Evolutionary conservation across 2,329 filamentous ascomycete species (phyloP).

Genomic region (Lecanosticta acicola): DNA sequence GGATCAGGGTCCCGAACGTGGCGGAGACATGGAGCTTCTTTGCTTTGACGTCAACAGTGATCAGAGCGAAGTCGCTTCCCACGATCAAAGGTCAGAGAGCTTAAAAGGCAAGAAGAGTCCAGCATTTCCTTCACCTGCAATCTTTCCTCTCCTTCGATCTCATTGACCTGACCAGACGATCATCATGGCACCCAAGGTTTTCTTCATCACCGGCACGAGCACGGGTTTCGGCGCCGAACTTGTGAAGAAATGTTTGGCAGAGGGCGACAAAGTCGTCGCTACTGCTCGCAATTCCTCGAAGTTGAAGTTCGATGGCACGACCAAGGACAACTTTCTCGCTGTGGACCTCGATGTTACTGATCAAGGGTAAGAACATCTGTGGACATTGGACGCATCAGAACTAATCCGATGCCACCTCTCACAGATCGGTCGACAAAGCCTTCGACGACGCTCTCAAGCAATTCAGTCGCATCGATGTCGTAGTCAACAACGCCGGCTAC

Average conservation of each 20-base stretch:
- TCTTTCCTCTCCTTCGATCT: background rate
- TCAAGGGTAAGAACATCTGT: conserved; percentile 32
- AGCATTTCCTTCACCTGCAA: background rate
- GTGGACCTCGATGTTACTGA: conserved; percentile 50
- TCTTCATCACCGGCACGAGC: conserved; percentile 44
- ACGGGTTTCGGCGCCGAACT: conserved; percentile 45
- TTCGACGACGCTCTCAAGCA: conserved; percentile 43
- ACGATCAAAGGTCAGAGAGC: too few species aligned
- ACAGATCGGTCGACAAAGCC: conserved; percentile 41
- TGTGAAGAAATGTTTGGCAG: conserved; percentile 39
- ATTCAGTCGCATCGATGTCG: conserved; percentile 54
- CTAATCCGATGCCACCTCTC: conserved; percentile 3
- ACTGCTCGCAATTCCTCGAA: conserved; percentile 44
- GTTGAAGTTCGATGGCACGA: conserved; percentile 35
- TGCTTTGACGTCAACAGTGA: too few species aligned
- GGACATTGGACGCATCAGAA: background rate
- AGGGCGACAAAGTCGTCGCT: conserved; percentile 42
- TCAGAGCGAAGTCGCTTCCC: too few species aligned
- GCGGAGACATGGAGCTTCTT: too few species aligned
- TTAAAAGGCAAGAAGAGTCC: background rate
- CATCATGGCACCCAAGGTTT: conserved; percentile 41
- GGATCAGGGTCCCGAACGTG: too few species aligned
- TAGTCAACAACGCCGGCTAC: conserved; percentile 48
- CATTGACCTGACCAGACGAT: background rate
- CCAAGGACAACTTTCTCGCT: conserved; percentile 45